phyloP scores from a whole-genome alignment of 106 monocot genomes.

The Dioscorea zingiberensis region DNA sequence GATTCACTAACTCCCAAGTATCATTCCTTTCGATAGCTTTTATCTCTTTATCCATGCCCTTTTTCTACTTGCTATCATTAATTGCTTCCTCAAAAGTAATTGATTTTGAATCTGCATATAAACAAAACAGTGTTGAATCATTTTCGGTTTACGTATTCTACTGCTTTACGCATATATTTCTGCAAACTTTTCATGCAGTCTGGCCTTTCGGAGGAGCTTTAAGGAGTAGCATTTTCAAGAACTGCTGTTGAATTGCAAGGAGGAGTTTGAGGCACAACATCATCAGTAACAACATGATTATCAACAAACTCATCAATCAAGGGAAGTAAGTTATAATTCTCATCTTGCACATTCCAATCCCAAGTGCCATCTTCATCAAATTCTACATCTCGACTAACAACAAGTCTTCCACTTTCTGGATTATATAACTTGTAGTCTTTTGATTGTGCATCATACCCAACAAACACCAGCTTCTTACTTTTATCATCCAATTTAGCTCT shows the following conservation, averaged over 20 bases:
- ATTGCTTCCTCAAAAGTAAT: not conserved
- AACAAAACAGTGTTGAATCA: no score
- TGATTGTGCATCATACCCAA: not conserved
- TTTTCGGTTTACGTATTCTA: not conserved
- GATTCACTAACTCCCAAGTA: not conserved
- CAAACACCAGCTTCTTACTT: not conserved
- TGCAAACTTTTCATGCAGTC: not conserved
- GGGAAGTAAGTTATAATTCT: not conserved
- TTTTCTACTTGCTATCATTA: not conserved
- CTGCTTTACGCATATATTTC: not conserved
- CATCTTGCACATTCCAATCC: not conserved
- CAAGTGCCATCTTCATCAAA: conserved; percentile 1
- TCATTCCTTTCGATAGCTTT: not conserved
- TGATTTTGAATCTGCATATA: not conserved
- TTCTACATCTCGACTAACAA: not conserved
- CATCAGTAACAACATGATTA: no score
- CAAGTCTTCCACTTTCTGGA: not conserved
- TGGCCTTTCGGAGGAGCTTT: no score
- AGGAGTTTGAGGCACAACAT: no score
- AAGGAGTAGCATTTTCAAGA: no score
- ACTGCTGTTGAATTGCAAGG: no score
- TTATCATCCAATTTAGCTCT: conserved; percentile 1
- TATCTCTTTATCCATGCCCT: not conserved
- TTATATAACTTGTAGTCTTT: conserved; percentile 1
- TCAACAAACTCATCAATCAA: no score